A percentile compares a stretch with the other conserved stretches of the same genome.
phyloP scores from a whole-genome alignment of 2,329 filamentous ascomycete species.

The Stagonosporopsis rhizophila region DNA sequence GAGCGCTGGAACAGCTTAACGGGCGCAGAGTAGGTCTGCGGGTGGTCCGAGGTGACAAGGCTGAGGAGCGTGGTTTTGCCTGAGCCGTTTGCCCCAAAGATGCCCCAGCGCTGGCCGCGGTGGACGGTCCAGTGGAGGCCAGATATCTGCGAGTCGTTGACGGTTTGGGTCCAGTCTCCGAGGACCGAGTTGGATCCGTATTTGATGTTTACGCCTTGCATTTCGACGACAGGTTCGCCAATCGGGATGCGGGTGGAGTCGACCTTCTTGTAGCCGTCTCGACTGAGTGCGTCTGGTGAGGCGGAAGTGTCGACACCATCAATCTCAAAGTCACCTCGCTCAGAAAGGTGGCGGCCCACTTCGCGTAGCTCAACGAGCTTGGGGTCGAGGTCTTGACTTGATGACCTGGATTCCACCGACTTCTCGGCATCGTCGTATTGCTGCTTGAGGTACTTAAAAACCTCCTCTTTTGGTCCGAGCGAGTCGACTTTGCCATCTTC shows the following conservation, averaged over 20 bases:
- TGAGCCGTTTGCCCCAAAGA: conserved; percentile 93
- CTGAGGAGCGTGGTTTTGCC: conserved; percentile 96
- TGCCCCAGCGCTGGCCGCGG: conserved; percentile 85
- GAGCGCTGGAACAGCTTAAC: conserved; percentile 85
- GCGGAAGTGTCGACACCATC: conserved; percentile 6
- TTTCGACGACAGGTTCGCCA: conserved; percentile 80
- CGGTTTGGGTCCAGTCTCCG: conserved; percentile 76
- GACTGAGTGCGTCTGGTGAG: conserved; percentile 26
- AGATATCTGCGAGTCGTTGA: conserved; percentile 57
- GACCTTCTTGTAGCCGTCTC: conserved; percentile 40
- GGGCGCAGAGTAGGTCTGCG: conserved; percentile 88
- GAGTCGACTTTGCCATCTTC: conserved; percentile 69
- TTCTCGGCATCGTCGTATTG: conserved; percentile 36
- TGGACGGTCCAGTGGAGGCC: conserved; percentile 85
- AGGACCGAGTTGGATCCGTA: conserved; percentile 81
- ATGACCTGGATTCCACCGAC: conserved; percentile 37
- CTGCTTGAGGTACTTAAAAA: conserved; percentile 59
- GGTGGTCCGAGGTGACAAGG: conserved; percentile 93
- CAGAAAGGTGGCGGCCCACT: conserved; percentile 37
- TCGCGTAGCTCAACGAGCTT: conserved; percentile 38
- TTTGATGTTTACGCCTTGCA: conserved; percentile 81
- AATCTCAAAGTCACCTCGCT: conserved; percentile 38
- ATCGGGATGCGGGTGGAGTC: conserved; percentile 31
- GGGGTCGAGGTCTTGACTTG: conserved; percentile 18
- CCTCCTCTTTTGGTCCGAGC: conserved; percentile 69